These are phyloP conservation scores for Xylariales sp. DNA, from an alignment of 2,329 filamentous ascomycete species.

Conservation along the genomic window DNA sequence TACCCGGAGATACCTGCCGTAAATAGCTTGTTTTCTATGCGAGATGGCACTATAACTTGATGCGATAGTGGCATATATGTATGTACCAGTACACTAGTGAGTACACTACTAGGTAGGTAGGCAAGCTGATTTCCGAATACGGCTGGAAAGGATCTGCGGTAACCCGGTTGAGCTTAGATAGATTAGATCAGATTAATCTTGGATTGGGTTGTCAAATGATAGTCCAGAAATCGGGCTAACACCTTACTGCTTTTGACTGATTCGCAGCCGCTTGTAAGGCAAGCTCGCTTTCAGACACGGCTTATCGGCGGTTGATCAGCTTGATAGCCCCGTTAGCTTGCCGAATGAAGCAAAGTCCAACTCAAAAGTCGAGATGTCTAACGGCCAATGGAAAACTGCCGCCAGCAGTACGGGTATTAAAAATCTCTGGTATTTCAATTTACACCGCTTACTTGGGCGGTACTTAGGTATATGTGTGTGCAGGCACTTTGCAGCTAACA, in stretches of 20 bases:
- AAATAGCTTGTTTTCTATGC: not conserved
- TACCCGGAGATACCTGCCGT: not conserved
- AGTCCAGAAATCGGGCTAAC: not conserved
- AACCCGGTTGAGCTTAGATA: conserved; percentile 20
- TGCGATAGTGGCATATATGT: conserved; percentile 2
- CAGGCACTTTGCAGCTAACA: conserved; percentile 25
- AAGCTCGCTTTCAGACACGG: conserved; percentile 16
- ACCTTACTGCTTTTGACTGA: conserved; percentile 26
- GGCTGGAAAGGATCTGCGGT: conserved; percentile 14
- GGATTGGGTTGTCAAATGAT: conserved; percentile 7
- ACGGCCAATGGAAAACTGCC: conserved; percentile 23
- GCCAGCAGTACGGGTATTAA: not conserved
- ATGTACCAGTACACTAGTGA: not conserved
- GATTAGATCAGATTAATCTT: conserved; percentile 2
- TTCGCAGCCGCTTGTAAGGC: conserved; percentile 11
- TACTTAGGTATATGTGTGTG: conserved; percentile 6
- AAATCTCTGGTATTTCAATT: conserved; percentile 9
- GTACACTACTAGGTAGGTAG: conserved; percentile 4
- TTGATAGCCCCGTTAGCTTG: conserved; percentile 24
- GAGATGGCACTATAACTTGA: not conserved
- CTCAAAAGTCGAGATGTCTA: conserved; percentile 1
- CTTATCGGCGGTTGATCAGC: conserved; percentile 22
- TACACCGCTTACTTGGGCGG: conserved; percentile 20
- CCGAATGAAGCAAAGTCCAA: conserved; percentile 23
- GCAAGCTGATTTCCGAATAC: conserved; percentile 11